phyloP scores from a whole-genome alignment of 805 yeast genomes.

The Metschnikowia gelsemii region DNA sequence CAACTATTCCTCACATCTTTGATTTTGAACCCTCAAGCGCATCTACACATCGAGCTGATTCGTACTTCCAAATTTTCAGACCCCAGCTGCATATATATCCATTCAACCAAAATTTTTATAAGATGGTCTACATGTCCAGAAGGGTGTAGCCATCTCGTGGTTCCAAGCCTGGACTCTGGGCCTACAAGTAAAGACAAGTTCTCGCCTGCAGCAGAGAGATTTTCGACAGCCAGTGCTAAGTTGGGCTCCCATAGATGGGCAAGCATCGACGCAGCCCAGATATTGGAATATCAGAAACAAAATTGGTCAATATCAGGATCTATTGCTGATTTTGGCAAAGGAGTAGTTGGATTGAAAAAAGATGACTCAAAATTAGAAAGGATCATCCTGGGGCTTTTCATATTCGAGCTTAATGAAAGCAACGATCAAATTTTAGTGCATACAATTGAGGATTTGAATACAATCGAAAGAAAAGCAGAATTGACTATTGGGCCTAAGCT shows the following conservation, averaged over 20 bases:
- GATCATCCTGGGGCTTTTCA: constrained; percentile 54
- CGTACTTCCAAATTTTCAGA: constrained; percentile 31
- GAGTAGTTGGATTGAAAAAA: constrained; percentile 33
- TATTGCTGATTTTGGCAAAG: constrained; percentile 31
- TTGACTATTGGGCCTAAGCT: constrained; percentile 14
- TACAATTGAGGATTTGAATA: constrained; percentile 64
- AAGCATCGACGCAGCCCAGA: constrained; percentile 29
- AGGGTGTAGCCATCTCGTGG: constrained; percentile 47
- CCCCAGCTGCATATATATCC: constrained; percentile 33
- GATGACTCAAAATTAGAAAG: constrained; percentile 35
- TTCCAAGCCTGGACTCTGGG: neutral
- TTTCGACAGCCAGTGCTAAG: constrained; percentile 39
- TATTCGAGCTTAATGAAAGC: constrained; percentile 60
- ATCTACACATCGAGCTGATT: constrained; percentile 51
- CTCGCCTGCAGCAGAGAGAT: constrained; percentile 12
- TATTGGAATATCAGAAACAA: constrained; percentile 14
- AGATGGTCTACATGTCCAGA: constrained; percentile 59
- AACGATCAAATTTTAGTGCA: constrained; percentile 59
- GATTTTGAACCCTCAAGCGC: constrained; percentile 51
- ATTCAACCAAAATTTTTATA: constrained; percentile 50
- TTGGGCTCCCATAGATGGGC: constrained; percentile 45
- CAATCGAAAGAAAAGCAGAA: constrained; percentile 43
- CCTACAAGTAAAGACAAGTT: neutral
- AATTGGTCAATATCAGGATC: constrained; percentile 25
- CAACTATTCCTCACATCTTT: constrained; percentile 55